Evolutionary conservation across 2,329 filamentous ascomycete genomes (phyloP).

Genomic region (Alternaria sp.): DNA sequence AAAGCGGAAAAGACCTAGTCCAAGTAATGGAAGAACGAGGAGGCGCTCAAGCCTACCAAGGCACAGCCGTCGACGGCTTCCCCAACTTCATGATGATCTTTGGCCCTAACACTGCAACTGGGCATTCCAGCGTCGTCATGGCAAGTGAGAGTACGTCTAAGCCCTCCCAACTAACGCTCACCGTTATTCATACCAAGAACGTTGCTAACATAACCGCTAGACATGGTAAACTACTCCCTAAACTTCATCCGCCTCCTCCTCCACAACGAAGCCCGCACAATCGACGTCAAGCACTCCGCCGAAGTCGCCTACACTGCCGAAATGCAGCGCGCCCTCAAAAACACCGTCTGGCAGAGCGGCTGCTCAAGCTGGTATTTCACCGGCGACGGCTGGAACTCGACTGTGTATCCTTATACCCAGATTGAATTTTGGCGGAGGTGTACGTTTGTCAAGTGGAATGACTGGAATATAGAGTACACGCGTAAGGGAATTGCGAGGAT

Average conservation of each 20-base stretch:
- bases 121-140: constrained; percentile 66
- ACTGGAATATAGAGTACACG: constrained; percentile 62
- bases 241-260: constrained; percentile 66
- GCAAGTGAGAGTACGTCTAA: constrained; percentile 58
- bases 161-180: neutral
- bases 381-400: constrained; percentile 83
- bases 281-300: constrained; percentile 81
- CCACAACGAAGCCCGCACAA: constrained; percentile 94
- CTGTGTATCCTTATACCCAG: constrained; percentile 64
- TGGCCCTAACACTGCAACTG: constrained; percentile 68
- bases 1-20: constrained; percentile 57
- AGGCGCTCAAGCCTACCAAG: constrained; percentile 68
- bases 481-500: constrained; percentile 52
- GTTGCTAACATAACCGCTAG: neutral
- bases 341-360: constrained; percentile 60
- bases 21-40: constrained; percentile 65
- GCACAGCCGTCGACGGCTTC: constrained; percentile 60
- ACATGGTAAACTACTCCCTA: constrained; percentile 65
- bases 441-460: constrained; percentile 60
- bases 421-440: constrained; percentile 59
- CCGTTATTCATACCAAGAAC: too few relatives aligned
- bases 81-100: constrained; percentile 71
- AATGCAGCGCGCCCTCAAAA: constrained; percentile 49
- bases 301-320: constrained; percentile 64
- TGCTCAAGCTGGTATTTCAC: constrained; percentile 70